These are phyloP conservation scores for Osmanthus fragrans DNA, from an alignment of 257 asterid species.

Conservation along the genomic window DNA sequence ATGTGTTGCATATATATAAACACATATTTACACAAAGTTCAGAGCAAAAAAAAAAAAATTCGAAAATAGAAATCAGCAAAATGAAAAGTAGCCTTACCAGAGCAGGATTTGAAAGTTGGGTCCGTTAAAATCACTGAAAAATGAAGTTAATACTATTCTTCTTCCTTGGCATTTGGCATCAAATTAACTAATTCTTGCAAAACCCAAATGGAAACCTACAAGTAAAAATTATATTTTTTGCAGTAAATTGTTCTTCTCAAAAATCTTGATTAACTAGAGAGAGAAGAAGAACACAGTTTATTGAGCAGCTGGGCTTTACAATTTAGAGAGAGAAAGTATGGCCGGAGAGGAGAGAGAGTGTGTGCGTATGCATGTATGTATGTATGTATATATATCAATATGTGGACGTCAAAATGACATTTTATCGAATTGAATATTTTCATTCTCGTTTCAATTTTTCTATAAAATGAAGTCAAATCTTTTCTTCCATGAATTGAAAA, in stretches of 20 bases:
- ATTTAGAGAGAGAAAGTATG: background rate
- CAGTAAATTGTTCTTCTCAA: conserved; percentile 18
- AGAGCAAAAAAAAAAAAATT: background rate
- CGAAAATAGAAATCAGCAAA: background rate
- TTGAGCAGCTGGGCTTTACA: conserved; percentile 32
- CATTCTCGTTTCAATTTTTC: conserved; percentile 35
- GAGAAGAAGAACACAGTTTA: conserved; percentile 20
- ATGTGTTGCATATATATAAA: background rate
- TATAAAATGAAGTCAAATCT: conserved; percentile 43
- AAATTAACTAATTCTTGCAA: conserved; percentile 9
- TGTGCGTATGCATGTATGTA: background rate
- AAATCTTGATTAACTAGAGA: conserved; percentile 24
- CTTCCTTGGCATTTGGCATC: conserved; percentile 21
- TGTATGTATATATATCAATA: conserved; percentile 31
- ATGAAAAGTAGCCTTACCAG: conserved; percentile 25
- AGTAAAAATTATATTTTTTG: conserved; percentile 12
- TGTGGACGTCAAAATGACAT: conserved; percentile 69
- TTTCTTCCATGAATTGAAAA: conserved; percentile 22
- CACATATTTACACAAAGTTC: background rate
- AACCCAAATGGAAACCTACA: conserved; percentile 9
- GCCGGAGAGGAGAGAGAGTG: conserved; percentile 6
- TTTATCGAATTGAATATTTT: conserved; percentile 50
- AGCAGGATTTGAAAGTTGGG: conserved; percentile 25
- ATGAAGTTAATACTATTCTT: conserved; percentile 17
- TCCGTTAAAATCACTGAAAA: conserved; percentile 24